These are phyloP conservation scores for Lentinula novae-zelandiae DNA, from an alignment of 1,284 basidiomycete genomes.

Conservation along the genomic window DNA sequence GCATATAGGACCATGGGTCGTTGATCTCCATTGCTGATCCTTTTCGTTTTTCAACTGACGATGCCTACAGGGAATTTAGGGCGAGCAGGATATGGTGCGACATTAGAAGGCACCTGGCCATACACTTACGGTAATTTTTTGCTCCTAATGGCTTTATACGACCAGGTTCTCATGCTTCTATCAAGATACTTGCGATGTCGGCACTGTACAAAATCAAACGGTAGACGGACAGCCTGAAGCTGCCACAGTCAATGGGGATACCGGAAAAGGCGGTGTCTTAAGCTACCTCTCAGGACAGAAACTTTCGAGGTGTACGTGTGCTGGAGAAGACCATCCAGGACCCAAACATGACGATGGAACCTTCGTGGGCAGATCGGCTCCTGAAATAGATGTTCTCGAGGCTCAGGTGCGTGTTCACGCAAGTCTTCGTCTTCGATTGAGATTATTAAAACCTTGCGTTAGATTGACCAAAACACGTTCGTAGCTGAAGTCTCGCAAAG, in stretches of 20 bases:
- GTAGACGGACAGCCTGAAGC: slow-evolving; percentile 23
- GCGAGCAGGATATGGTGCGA: slow-evolving; percentile 20
- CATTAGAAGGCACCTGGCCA: slow-evolving; percentile 20
- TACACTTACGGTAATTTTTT: slow-evolving; percentile 17
- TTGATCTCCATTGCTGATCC: neutral
- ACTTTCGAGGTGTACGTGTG: slow-evolving; percentile 62
- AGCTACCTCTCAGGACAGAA: slow-evolving; percentile 61
- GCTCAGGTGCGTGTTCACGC: slow-evolving; percentile 22
- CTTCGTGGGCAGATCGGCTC: slow-evolving; percentile 56
- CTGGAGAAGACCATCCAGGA: slow-evolving; percentile 54
- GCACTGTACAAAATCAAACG: slow-evolving; percentile 59
- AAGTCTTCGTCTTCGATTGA: neutral
- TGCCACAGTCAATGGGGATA: slow-evolving; percentile 34
- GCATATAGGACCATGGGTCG: slow-evolving; percentile 43
- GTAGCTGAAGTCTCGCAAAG: slow-evolving; percentile 46
- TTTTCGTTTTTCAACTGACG: neutral
- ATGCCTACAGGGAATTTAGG: slow-evolving; percentile 38
- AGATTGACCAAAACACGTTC: slow-evolving; percentile 34
- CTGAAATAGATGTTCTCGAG: slow-evolving; percentile 65
- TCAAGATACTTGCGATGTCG: slow-evolving; percentile 33
- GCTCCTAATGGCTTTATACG: neutral
- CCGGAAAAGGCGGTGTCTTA: slow-evolving; percentile 19
- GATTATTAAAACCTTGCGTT: neutral
- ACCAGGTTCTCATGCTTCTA: neutral
- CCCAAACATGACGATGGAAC: slow-evolving; percentile 41